Percentiles rank a stretch among this genome's conserved stretches.
Conservation (phyloP, 108 stramenopile species). For the Parmales sp. region DNA sequence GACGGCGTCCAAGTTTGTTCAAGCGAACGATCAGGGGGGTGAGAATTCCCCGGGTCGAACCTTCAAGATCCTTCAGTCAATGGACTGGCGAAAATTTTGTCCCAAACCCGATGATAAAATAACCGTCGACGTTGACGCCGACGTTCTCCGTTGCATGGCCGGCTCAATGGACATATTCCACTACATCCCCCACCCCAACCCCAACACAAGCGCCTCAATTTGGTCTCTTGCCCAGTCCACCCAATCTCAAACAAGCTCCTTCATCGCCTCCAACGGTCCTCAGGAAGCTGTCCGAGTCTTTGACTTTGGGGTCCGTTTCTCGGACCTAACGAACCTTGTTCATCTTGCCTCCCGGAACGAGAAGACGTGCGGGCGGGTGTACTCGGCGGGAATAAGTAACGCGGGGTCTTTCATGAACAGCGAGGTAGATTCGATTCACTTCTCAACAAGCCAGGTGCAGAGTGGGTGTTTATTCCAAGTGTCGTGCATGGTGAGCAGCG, state of each 20-base stretch:
- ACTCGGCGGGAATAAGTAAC: conserved; percentile 70
- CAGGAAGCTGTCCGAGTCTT: conserved; percentile 65
- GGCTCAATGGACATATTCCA: conserved; percentile 66
- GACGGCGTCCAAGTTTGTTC: conserved; percentile 65
- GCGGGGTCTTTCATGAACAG: conserved; percentile 70
- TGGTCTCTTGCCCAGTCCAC: conserved; percentile 61
- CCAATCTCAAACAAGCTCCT: conserved; percentile 49
- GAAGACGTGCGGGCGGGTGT: conserved; percentile 66
- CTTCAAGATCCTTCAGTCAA: conserved; percentile 72
- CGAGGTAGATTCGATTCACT: no score
- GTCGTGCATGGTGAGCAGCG: no score
- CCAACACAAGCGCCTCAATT: conserved; percentile 29
- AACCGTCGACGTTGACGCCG: conserved; percentile 61
- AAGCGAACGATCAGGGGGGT: conserved; percentile 23
- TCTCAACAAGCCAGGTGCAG: no score
- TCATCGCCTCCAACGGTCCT: conserved; percentile 56
- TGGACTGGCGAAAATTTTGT: conserved; percentile 75
- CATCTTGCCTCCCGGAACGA: conserved; percentile 65
- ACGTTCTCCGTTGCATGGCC: no score
- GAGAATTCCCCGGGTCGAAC: conserved; percentile 37
- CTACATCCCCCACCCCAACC: conserved; percentile 18
- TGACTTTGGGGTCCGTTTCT: conserved; percentile 69
- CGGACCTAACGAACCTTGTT: conserved; percentile 70
- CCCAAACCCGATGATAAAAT: conserved; percentile 52
- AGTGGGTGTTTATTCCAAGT: no score